These are phyloP conservation scores for Botryotinia convoluta DNA, from an alignment of 2,329 filamentous ascomycete species.

Conservation along the genomic window DNA sequence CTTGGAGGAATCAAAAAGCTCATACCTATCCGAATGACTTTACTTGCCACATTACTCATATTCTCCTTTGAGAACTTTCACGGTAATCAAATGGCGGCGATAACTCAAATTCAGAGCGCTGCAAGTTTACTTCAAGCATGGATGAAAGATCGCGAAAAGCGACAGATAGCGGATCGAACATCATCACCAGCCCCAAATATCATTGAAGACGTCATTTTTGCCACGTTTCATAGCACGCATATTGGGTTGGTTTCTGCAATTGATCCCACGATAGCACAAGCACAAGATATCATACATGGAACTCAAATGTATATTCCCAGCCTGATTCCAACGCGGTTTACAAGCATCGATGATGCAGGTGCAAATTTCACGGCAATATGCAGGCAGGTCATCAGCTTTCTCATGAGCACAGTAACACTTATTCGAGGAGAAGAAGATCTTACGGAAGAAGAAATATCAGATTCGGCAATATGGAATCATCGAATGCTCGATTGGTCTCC, in stretches of 20 bases:
- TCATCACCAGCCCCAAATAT: conserved; percentile 16
- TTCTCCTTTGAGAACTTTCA: conserved; percentile 18
- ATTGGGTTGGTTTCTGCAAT: conserved; percentile 2
- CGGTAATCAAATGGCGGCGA: conserved; percentile 3
- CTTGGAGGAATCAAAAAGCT: conserved; percentile 4
- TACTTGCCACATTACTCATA: conserved; percentile 10
- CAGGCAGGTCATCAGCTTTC: neutral
- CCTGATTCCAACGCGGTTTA: neutral
- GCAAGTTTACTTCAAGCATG: conserved; percentile 14
- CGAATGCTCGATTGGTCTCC: neutral
- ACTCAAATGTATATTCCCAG: conserved; percentile 17
- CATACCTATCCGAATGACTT: conserved; percentile 9
- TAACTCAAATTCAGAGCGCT: conserved; percentile 11
- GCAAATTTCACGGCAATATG: neutral
- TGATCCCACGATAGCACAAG: conserved; percentile 8
- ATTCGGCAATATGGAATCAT: conserved; percentile 13
- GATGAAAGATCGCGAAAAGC: conserved; percentile 14
- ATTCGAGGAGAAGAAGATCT: neutral
- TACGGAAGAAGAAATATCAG: neutral
- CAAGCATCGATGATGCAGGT: neutral
- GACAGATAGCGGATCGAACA: conserved; percentile 1
- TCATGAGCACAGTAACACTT: conserved; percentile 3
- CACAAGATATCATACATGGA: neutral
- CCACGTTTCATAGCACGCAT: conserved; percentile 15
- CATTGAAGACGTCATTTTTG: conserved; percentile 15